Evolutionary conservation across 2,329 filamentous ascomycete genomes (phyloP).

Genomic region (Clarireedia monteithiana): DNA sequence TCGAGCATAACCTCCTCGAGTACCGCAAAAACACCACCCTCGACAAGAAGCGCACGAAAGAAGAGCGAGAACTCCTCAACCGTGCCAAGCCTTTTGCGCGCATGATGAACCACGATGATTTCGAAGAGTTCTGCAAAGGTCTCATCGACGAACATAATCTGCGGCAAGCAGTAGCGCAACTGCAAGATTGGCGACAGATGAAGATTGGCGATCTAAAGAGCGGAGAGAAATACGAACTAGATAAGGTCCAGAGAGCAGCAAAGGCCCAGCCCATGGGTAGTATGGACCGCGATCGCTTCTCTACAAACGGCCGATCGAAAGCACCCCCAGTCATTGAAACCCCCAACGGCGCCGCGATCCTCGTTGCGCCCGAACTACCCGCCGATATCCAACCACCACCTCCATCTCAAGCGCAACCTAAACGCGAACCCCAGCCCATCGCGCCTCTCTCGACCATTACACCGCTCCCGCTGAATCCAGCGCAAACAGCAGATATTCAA

Average conservation of each 20-base stretch:
- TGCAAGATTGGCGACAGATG: conserved; percentile 88
- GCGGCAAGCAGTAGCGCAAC: conserved; percentile 77
- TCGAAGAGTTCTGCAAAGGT: conserved; percentile 76
- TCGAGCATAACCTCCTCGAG: conserved; percentile 88
- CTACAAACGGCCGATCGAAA: conserved; percentile 61
- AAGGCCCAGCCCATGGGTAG: conserved; percentile 65
- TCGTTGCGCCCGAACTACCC: conserved; percentile 74
- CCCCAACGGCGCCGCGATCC: conserved; percentile 64
- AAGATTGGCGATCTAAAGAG: conserved; percentile 77
- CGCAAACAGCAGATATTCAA: conserved; percentile 69
- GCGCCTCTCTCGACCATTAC: conserved; percentile 38
- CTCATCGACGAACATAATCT: conserved; percentile 87
- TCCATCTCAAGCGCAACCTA: conserved; percentile 13
- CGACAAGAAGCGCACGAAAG: conserved; percentile 94
- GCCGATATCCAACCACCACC: conserved; percentile 31
- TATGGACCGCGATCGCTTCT: conserved; percentile 74
- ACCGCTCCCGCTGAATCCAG: conserved; percentile 39
- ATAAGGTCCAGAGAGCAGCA: conserved; percentile 72
- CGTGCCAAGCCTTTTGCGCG: conserved; percentile 93
- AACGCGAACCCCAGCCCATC: conserved; percentile 44
- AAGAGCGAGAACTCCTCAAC: conserved; percentile 83
- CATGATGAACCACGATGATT: conserved; percentile 93
- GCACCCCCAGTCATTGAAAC: conserved; percentile 56
- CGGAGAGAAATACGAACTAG: conserved; percentile 87
- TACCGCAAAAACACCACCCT: conserved; percentile 84